Evolutionary conservation across 495 filamentous ascomycete species (phyloP).

Genomic region (Elaphomyces granulatus): DNA sequence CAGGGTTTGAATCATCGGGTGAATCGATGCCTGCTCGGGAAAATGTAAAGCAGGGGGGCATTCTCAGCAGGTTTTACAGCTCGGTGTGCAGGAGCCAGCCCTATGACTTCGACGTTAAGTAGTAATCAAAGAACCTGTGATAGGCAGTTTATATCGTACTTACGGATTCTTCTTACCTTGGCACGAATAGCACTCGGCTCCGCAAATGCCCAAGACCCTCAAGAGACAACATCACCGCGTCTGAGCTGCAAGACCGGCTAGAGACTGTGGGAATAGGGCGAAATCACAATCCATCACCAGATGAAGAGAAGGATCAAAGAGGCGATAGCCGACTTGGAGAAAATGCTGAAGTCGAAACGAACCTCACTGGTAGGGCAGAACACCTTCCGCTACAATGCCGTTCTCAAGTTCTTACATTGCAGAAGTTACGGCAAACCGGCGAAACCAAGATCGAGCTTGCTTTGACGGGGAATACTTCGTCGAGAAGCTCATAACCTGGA

Average conservation of each 20-base stretch:
- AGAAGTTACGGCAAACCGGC: background rate
- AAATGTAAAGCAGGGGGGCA: too few relatives aligned
- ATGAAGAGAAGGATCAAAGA: background rate
- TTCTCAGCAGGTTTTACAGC: too few relatives aligned
- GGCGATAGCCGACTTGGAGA: background rate
- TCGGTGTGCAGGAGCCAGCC: too few relatives aligned
- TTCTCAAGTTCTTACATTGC: background rate
- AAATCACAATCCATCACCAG: background rate
- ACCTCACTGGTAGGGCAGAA: background rate
- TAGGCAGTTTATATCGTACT: background rate
- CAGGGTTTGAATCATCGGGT: too few relatives aligned
- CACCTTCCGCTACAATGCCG: background rate
- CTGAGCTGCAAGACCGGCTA: too few relatives aligned
- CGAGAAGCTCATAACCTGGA: background rate
- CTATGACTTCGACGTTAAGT: too few relatives aligned
- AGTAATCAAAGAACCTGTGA: too few relatives aligned
- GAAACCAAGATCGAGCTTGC: background rate
- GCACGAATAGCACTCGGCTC: background rate
- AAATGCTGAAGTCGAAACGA: background rate
- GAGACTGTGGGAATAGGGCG: background rate
- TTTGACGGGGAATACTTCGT: background rate
- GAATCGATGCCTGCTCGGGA: too few relatives aligned
- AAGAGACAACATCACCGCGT: too few relatives aligned
- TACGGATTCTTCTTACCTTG: background rate
- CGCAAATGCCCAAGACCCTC: too few relatives aligned